Conservation (phyloP, 257 asterid genomes). For the Craterostigma plantagineum region DNA sequence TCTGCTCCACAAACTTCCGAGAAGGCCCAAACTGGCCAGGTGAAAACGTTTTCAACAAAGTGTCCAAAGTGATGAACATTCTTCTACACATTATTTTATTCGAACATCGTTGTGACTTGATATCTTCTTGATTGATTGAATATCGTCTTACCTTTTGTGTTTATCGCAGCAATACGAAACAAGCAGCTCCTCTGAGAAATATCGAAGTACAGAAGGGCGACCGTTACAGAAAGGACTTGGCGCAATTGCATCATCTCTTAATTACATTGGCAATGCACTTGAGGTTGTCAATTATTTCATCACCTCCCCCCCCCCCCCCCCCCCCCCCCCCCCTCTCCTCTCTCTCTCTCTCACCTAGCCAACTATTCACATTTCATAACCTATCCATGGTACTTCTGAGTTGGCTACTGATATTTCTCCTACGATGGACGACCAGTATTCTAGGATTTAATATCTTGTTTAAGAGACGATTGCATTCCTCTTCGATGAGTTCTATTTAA, state of each 20-base stretch:
- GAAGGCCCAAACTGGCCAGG: constrained; percentile 16
- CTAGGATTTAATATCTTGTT: neutral
- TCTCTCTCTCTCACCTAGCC: too few relatives aligned
- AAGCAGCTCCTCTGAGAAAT: constrained; percentile 24
- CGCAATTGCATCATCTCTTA: constrained; percentile 75
- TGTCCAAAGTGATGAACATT: too few relatives aligned
- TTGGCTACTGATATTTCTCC: constrained; percentile 7
- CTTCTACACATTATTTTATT: too few relatives aligned
- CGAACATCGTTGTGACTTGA: neutral
- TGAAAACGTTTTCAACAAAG: too few relatives aligned
- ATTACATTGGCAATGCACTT: constrained; percentile 80
- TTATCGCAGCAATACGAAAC: constrained; percentile 29
- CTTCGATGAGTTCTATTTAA: too few relatives aligned
- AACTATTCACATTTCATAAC: too few relatives aligned
- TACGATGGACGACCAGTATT: too few relatives aligned
- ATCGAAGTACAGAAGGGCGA: constrained; percentile 40
- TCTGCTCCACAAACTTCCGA: constrained; percentile 25
- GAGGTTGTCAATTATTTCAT: constrained; percentile 41
- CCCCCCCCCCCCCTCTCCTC: too few relatives aligned
- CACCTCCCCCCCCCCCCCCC: too few relatives aligned
- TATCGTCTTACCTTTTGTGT: too few relatives aligned
- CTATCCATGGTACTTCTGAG: neutral
- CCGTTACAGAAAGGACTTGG: constrained; percentile 60
- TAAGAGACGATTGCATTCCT: too few relatives aligned
- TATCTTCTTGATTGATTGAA: neutral